A percentile compares a stretch with the other conserved stretches of the same genome.
phyloP scores from a whole-genome alignment of 2,329 filamentous ascomycete genomes.

The Tympanopsis confertula region DNA sequence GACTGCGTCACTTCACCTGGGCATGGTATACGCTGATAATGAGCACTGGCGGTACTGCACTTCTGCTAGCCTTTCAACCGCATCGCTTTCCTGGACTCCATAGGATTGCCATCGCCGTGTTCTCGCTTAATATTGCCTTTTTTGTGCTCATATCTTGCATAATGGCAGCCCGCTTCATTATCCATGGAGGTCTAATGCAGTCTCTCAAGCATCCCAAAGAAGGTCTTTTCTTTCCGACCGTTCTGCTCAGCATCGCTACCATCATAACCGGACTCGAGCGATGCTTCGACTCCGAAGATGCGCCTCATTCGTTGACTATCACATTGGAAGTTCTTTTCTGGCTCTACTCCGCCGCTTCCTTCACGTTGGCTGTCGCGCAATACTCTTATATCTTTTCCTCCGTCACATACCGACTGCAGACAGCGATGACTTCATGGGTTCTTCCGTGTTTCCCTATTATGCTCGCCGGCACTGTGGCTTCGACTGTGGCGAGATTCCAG shows the following conservation, averaged over 20 bases:
- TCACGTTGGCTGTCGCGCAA: slow-evolving; percentile 16
- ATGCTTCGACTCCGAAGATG: slow-evolving; percentile 13
- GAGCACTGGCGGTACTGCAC: slow-evolving; percentile 60
- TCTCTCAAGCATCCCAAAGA: slow-evolving; percentile 43
- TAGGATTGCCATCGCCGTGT: slow-evolving; percentile 55
- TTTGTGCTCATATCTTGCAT: slow-evolving; percentile 42
- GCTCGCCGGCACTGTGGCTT: slow-evolving; percentile 38
- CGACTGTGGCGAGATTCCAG: slow-evolving; percentile 31
- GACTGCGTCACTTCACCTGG: slow-evolving; percentile 52
- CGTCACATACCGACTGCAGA: slow-evolving; percentile 29
- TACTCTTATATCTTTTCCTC: slow-evolving; percentile 14
- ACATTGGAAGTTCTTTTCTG: slow-evolving; percentile 36
- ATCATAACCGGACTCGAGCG: slow-evolving; percentile 39
- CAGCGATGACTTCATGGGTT: slow-evolving; percentile 42
- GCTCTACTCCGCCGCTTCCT: slow-evolving; percentile 29
- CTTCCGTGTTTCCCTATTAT: slow-evolving; percentile 41
- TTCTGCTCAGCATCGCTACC: slow-evolving; percentile 48
- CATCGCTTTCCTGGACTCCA: slow-evolving; percentile 50
- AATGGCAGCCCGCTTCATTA: slow-evolving; percentile 48
- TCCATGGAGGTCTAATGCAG: slow-evolving; percentile 38
- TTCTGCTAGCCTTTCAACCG: slow-evolving; percentile 52
- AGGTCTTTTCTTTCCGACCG: slow-evolving; percentile 48
- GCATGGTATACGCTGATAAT: slow-evolving; percentile 67
- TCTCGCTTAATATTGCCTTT: slow-evolving; percentile 54
- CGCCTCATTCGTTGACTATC: not conserved